Conservation (phyloP, 257 asterid species). For the Ajuga chamaepitys region DNA sequence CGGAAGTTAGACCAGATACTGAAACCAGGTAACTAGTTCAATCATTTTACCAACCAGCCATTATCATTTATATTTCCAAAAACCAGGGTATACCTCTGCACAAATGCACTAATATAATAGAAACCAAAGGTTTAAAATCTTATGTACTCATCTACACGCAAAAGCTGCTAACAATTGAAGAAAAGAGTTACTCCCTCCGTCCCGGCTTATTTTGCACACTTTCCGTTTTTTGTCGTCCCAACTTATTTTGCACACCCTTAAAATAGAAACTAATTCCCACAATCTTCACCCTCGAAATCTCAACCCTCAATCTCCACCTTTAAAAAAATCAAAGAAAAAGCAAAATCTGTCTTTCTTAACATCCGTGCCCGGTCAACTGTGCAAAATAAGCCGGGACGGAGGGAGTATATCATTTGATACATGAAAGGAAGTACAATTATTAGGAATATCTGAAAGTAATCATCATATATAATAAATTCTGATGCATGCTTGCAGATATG, state of each 20-base stretch:
- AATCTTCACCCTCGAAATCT: too few species aligned
- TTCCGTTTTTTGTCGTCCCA: too few species aligned
- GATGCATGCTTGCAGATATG: background rate
- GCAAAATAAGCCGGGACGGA: too few species aligned
- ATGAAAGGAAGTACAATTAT: background rate
- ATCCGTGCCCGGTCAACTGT: too few species aligned
- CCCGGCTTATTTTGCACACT: too few species aligned
- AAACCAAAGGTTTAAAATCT: background rate
- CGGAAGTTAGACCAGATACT: background rate
- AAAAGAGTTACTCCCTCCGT: too few species aligned
- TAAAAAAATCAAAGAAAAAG: too few species aligned
- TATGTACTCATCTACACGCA: background rate
- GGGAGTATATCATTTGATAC: background rate
- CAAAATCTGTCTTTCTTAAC: too few species aligned
- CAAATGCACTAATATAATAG: background rate
- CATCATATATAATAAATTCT: background rate
- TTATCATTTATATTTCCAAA: background rate
- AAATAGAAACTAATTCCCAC: too few species aligned
- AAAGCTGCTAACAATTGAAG: background rate
- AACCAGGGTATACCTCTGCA: background rate
- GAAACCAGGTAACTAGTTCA: background rate
- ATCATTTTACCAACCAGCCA: background rate
- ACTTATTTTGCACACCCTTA: too few species aligned
- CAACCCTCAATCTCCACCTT: too few species aligned
- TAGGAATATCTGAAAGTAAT: background rate